Evolutionary conservation across 2,329 filamentous ascomycete genomes (phyloP).

Genomic region (Ceratocystis variospora): DNA sequence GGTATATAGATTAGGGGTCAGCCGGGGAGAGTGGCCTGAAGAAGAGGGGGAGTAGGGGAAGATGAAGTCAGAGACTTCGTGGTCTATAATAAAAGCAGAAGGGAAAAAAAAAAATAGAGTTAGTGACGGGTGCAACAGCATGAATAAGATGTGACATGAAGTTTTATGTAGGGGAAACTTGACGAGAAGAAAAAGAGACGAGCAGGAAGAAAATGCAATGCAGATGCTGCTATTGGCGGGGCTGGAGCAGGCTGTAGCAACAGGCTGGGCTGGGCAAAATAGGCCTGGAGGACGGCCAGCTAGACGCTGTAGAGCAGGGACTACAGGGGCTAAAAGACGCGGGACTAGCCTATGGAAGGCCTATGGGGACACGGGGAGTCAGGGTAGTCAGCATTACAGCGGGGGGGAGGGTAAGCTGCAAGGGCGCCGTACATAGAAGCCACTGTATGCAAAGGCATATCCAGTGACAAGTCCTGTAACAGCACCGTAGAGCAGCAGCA

Average conservation of each 20-base stretch:
- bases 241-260: not conserved
- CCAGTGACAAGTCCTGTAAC: too few species aligned
- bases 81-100: conserved; percentile 11
- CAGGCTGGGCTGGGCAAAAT: not conserved
- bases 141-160: not conserved
- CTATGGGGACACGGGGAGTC: not conserved
- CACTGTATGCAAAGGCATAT: too few species aligned
- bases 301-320: not conserved
- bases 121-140: not conserved
- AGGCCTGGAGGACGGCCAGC: not conserved
- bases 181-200: not conserved
- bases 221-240: not conserved
- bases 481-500: too few species aligned
- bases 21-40: conserved; percentile 9
- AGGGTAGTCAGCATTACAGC: too few species aligned
- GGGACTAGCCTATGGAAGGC: not conserved
- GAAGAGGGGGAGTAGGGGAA: conserved; percentile 9
- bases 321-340: not conserved
- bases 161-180: not conserved
- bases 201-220: not conserved
- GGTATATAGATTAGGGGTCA: not conserved
- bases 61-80: conserved; percentile 6
- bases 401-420: too few species aligned
- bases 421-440: too few species aligned
- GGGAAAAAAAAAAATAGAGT: conserved; percentile 1